phyloP scores from a whole-genome alignment of 2,329 filamentous ascomycete genomes.

The Dendryphion nanum region DNA sequence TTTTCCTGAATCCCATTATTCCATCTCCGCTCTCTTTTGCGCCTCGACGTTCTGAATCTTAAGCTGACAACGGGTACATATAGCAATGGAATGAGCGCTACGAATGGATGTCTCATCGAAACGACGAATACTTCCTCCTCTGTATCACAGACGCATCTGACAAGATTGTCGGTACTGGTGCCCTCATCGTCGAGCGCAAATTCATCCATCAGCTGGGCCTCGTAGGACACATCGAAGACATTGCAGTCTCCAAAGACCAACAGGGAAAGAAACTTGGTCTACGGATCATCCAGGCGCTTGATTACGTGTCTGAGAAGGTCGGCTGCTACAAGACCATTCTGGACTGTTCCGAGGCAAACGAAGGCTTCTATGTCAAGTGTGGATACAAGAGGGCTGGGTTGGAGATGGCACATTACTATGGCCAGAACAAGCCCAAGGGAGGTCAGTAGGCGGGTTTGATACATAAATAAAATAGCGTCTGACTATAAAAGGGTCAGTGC shows the following conservation, averaged over 20 bases:
- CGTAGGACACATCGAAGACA: conserved; percentile 97
- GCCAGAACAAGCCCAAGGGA: conserved; percentile 24
- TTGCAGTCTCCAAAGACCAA: conserved; percentile 90
- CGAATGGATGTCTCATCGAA: conserved; percentile 73
- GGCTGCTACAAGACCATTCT: conserved; percentile 97
- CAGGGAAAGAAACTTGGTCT: conserved; percentile 96
- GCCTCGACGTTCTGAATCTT: not conserved
- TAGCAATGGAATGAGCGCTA: conserved; percentile 70
- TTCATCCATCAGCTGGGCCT: conserved; percentile 80
- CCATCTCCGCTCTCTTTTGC: not conserved
- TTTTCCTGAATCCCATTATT: not conserved
- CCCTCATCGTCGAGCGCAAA: conserved; percentile 89
- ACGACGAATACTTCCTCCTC: conserved; percentile 80
- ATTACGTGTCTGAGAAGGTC: conserved; percentile 80
- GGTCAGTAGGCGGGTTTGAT: conserved; percentile 7
- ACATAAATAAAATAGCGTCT: not conserved
- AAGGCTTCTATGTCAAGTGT: conserved; percentile 98
- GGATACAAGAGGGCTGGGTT: conserved; percentile 88
- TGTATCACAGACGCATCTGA: conserved; percentile 74
- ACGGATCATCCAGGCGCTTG: conserved; percentile 88
- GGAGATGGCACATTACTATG: conserved; percentile 95
- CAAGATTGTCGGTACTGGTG: conserved; percentile 84
- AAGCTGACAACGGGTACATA: not conserved
- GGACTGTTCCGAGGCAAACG: conserved; percentile 93
- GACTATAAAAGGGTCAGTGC: not conserved